A percentile compares a stretch with the other conserved stretches of the same genome.
phyloP scores from a whole-genome alignment of 163 green algal species.

The Scenedesmus sp. region DNA sequence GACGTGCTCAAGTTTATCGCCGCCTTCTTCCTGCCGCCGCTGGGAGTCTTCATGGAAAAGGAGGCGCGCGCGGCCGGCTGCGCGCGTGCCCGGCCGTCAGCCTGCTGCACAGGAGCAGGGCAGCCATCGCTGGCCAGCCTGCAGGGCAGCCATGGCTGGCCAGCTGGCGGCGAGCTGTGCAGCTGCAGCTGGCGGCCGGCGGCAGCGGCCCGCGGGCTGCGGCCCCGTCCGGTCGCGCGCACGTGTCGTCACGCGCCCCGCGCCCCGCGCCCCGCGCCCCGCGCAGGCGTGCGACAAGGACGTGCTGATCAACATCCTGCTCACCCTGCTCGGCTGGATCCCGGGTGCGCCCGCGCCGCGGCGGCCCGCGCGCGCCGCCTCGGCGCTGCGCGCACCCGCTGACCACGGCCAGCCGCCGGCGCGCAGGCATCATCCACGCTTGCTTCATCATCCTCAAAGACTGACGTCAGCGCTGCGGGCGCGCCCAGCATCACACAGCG shows the following conservation, averaged over 20 bases:
- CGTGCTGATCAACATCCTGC: constrained; percentile 44
- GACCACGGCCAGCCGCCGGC: not conserved
- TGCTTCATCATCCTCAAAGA: constrained; percentile 48
- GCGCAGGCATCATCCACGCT: constrained; percentile 41
- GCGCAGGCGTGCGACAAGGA: constrained; percentile 32
- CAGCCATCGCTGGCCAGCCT: too few species aligned
- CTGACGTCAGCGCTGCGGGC: too few species aligned
- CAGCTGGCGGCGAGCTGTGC: not conserved
- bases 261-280: too few species aligned
- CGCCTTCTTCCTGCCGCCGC: constrained; percentile 40
- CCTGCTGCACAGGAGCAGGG: too few species aligned
- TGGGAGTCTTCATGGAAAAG: constrained; percentile 47
- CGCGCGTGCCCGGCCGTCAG: too few species aligned
- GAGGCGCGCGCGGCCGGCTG: not conserved
- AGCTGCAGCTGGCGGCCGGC: not conserved
- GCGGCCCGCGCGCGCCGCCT: not conserved
- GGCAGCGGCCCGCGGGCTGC: too few species aligned
- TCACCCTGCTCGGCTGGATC: constrained; percentile 45
- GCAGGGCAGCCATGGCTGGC: not conserved
- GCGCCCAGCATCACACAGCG: too few species aligned
- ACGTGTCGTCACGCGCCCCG: too few species aligned
- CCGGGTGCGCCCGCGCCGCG: constrained; percentile 16
- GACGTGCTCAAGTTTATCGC: constrained; percentile 38
- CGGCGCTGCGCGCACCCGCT: not conserved
- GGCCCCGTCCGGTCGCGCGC: too few species aligned